phyloP scores from a whole-genome alignment of 225 moss, liverwort and hornwort genomes.

The Rhytidiadelphus loreus region DNA sequence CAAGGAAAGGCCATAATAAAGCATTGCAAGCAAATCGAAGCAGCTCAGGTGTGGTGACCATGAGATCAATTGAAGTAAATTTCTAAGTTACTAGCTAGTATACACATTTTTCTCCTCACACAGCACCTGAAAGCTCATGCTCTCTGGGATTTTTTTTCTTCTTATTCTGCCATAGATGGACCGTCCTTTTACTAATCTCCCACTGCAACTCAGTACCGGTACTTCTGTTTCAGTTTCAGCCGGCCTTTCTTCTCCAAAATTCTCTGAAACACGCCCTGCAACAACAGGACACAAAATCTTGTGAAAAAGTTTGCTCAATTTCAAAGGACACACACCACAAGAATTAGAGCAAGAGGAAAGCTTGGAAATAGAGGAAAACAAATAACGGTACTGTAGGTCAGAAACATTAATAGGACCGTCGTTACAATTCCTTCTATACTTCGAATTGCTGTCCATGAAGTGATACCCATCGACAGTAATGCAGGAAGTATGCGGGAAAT shows the following conservation, averaged over 20 bases:
- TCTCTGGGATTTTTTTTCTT: not conserved
- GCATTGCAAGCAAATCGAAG: not conserved
- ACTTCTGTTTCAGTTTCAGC: not conserved
- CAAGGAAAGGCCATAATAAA: not conserved
- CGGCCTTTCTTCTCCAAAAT: not conserved
- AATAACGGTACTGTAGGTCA: not conserved
- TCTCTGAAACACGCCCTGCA: slow-evolving; percentile 16
- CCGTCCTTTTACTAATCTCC: not conserved
- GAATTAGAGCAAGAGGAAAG: not conserved
- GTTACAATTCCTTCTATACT: not conserved
- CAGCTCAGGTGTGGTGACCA: not conserved
- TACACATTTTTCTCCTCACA: not conserved
- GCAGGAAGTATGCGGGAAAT: not conserved
- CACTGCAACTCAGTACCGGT: not conserved
- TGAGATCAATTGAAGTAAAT: not conserved
- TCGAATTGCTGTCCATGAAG: not conserved
- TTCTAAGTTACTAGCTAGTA: not conserved
- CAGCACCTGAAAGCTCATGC: not conserved
- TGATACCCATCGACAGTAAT: not conserved
- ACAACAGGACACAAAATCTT: not conserved
- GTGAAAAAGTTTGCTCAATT: not conserved
- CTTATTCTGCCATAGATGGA: not conserved
- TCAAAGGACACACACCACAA: not conserved
- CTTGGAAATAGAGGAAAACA: not conserved
- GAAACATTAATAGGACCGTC: too few species aligned